A percentile compares a stretch with the other conserved stretches of the same genome.
These are phyloP conservation scores for Colletotrichum coccodes DNA, from an alignment of 2,329 filamentous ascomycete genomes.

Conservation along the genomic window DNA sequence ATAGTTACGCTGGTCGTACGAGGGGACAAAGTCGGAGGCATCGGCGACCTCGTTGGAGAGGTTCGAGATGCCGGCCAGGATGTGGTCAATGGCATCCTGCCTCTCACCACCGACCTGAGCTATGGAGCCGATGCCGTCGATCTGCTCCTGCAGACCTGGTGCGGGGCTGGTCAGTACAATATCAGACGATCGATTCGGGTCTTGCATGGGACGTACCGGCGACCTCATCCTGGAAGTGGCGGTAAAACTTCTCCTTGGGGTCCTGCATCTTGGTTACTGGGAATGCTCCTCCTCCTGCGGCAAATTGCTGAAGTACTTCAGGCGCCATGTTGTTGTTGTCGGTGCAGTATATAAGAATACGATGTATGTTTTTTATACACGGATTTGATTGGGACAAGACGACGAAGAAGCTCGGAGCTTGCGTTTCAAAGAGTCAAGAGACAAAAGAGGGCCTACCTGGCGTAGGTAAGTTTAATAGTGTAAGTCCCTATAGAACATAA, in stretches of 20 bases:
- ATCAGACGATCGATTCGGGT: background rate
- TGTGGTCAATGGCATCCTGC: slow-evolving; percentile 82
- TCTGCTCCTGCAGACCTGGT: slow-evolving; percentile 70
- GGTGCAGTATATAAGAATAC: background rate
- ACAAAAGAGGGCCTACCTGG: slow-evolving; percentile 8
- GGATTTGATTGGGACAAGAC: background rate
- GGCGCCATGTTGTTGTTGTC: slow-evolving; percentile 28
- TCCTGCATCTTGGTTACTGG: slow-evolving; percentile 50
- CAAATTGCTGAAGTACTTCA: slow-evolving; percentile 33
- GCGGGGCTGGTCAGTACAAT: background rate
- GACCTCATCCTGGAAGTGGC: slow-evolving; percentile 82
- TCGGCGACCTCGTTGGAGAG: slow-evolving; percentile 88
- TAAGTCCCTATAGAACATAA: background rate
- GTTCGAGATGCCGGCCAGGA: slow-evolving; percentile 81
- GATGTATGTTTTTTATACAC: background rate
- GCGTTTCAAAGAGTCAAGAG: slow-evolving; percentile 11
- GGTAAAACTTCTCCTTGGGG: slow-evolving; percentile 84
- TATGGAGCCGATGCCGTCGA: slow-evolving; percentile 51
- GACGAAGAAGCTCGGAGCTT: slow-evolving; percentile 11
- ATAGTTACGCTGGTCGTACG: slow-evolving; percentile 91
- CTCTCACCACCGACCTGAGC: slow-evolving; percentile 76
- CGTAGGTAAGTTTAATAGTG: slow-evolving; percentile 1
- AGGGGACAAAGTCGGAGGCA: slow-evolving; percentile 81
- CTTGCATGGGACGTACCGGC: slow-evolving; percentile 64
- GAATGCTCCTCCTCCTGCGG: slow-evolving; percentile 20